Conservation (phyloP, 345 rosid species). For the Jatropha curcas region DNA sequence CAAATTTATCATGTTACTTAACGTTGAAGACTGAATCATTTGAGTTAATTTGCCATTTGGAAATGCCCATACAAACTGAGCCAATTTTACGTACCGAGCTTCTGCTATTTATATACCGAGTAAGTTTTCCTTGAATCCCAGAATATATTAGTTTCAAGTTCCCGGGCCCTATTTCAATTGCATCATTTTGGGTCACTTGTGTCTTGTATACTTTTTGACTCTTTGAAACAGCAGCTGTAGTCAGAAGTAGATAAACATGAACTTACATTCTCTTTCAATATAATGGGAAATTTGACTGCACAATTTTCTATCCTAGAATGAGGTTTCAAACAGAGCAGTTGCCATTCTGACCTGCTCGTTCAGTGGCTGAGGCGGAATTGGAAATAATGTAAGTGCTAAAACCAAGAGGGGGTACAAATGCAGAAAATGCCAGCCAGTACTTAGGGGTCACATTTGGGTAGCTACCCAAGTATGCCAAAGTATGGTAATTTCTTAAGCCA, state of each 20-base stretch:
- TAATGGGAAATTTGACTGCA: neutral
- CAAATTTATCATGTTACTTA: neutral
- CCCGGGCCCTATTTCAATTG: slow-evolving; percentile 76
- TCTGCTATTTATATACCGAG: slow-evolving; percentile 51
- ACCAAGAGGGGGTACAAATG: slow-evolving; percentile 86
- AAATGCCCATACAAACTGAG: neutral
- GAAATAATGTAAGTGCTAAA: slow-evolving; percentile 76
- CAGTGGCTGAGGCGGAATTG: slow-evolving; percentile 30
- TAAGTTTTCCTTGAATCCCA: slow-evolving; percentile 55
- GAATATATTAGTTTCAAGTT: slow-evolving; percentile 66
- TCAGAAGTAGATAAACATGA: neutral
- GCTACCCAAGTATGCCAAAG: slow-evolving; percentile 67
- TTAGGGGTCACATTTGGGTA: slow-evolving; percentile 52
- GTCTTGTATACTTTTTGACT: slow-evolving; percentile 20
- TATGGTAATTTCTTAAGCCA: slow-evolving; percentile 53
- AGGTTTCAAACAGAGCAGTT: neutral
- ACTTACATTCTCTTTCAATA: slow-evolving; percentile 7
- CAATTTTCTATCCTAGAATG: neutral
- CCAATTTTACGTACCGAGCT: slow-evolving; percentile 43
- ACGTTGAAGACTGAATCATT: neutral
- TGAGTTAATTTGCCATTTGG: neutral
- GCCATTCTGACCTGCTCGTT: slow-evolving; percentile 51
- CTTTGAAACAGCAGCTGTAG: slow-evolving; percentile 20
- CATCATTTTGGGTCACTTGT: slow-evolving; percentile 40
- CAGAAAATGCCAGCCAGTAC: slow-evolving; percentile 82